Evolutionary conservation across 2,329 filamentous ascomycete species (phyloP).

Genomic region (Aspergillus clavatus): DNA sequence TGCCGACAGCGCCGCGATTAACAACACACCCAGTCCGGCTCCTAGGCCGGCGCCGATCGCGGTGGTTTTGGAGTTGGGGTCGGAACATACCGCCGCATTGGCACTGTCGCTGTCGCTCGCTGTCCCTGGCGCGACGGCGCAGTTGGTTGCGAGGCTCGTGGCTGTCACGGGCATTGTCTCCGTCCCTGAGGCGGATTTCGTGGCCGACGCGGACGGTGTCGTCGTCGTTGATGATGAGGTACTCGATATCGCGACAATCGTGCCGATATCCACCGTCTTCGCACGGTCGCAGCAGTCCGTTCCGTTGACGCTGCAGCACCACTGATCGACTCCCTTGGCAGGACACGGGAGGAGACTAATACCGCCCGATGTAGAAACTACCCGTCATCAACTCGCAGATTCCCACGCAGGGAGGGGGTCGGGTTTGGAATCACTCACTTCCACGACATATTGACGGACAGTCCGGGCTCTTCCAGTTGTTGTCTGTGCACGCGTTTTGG

Average conservation of each 20-base stretch:
- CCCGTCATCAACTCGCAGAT: background rate
- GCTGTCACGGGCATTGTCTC: background rate
- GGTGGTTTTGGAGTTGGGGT: background rate
- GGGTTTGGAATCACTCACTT: background rate
- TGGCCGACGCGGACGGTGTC: background rate
- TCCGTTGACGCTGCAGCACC: slow-evolving; percentile 6
- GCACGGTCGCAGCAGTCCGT: slow-evolving; percentile 5
- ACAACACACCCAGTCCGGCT: slow-evolving; percentile 2
- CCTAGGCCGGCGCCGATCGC: slow-evolving; percentile 2
- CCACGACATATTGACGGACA: background rate
- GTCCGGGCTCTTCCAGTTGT: background rate
- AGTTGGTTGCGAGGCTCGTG: background rate
- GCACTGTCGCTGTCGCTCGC: too few relatives aligned
- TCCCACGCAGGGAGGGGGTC: too few relatives aligned
- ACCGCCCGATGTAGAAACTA: background rate
- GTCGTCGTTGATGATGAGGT: background rate
- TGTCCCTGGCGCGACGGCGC: background rate
- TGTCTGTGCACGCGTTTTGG: background rate
- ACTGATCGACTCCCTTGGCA: background rate
- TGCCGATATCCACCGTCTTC: slow-evolving; percentile 3
- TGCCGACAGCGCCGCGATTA: background rate
- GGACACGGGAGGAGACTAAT: background rate
- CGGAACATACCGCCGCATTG: too few relatives aligned
- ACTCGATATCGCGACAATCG: background rate
- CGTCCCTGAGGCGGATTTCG: background rate